Evolutionary conservation across 2,329 filamentous ascomycete genomes (phyloP), one percentile per base, ranked within the genome.

Genomic region (Trichoderma sp.): DNA sequence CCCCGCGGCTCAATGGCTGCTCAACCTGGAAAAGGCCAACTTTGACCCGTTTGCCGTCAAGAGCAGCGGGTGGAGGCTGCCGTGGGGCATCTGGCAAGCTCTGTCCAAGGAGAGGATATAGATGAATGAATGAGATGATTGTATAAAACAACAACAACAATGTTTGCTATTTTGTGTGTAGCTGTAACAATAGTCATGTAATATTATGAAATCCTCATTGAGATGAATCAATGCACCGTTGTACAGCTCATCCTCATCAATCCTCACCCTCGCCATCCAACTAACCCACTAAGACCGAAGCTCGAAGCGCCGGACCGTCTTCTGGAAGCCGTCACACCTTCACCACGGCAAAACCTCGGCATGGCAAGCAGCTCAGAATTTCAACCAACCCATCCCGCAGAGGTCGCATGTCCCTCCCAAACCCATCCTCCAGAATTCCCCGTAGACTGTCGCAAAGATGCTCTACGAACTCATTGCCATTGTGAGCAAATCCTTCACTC

Each of bases 401-500:
- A 53, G 14, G 43, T 62, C 57, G 57, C 61, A 69, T 62, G 71
- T 66, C 72, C 75, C 24, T 63, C 24, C 24, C 39, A 51, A 56
- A 18, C n/a, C 30, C n/a, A 4, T 36, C 39, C 26, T 57, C 18
- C 36, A 68, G 32, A 65, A 39, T 43, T 7, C 39, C 75, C 21
- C 43, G 74, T 76, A 76, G 75, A 82, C 77, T 77, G 77, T 76
- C 78, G 74, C 76, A 80, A 87, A 82, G 76, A 98, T 99, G 96
- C 86, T 99, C 84, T 99, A 99, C 87, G 96, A 99, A 86, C 86
- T 98, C 80, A 96, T 99, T 83, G 96, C 93, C 82, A 92, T 98
- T 84, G 96, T 98, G 85, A 79, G 92, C 32, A n/a, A n/a, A 58
- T 7, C 85, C 12, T 8, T 3, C 7, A 18, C 53, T 6, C 6